Percentiles rank a stretch among this genome's conserved stretches.
These are phyloP conservation scores for Trichoderma sp. DNA, from an alignment of 2,329 filamentous ascomycete species.

Conservation along the genomic window DNA sequence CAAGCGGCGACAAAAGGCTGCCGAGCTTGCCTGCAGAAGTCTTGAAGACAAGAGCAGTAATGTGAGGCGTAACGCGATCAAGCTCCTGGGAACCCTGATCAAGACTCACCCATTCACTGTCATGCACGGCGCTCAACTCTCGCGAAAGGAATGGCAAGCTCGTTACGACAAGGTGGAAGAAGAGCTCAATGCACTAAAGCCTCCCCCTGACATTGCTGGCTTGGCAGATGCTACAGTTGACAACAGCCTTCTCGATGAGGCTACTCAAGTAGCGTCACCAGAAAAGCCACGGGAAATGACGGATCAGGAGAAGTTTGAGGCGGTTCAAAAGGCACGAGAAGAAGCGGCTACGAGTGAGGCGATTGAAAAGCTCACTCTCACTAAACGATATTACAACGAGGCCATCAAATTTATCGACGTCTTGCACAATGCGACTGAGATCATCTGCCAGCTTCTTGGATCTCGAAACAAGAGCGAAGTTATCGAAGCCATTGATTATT, in stretches of 20 bases:
- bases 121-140: conserved; percentile 84
- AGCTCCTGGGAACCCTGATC: conserved; percentile 81
- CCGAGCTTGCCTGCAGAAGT: conserved; percentile 83
- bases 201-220: conserved; percentile 66
- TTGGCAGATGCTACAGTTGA: conserved; percentile 68
- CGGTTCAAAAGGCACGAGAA: conserved; percentile 75
- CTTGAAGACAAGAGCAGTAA: conserved; percentile 98
- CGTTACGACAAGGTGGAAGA: conserved; percentile 79
- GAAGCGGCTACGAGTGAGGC: conserved; percentile 87
- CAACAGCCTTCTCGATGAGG: conserved; percentile 78
- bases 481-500: conserved; percentile 98
- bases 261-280: conserved; percentile 73
- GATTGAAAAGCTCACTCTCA: conserved; percentile 82
- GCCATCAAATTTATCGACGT: conserved; percentile 92
- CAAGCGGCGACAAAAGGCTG: conserved; percentile 81
- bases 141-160: conserved; percentile 79
- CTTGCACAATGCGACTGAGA: conserved; percentile 75
- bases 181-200: conserved; percentile 77
- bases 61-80: conserved; percentile 91
- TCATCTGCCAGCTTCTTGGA: conserved; percentile 82
- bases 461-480: conserved; percentile 98
- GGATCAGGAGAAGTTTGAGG: conserved; percentile 72
- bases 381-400: conserved; percentile 87
- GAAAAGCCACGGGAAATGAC: conserved; percentile 67
- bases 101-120: conserved; percentile 93